These are phyloP conservation scores for Ogataea dorogensis DNA, from an alignment of 805 yeast genomes.

Conservation along the genomic window DNA sequence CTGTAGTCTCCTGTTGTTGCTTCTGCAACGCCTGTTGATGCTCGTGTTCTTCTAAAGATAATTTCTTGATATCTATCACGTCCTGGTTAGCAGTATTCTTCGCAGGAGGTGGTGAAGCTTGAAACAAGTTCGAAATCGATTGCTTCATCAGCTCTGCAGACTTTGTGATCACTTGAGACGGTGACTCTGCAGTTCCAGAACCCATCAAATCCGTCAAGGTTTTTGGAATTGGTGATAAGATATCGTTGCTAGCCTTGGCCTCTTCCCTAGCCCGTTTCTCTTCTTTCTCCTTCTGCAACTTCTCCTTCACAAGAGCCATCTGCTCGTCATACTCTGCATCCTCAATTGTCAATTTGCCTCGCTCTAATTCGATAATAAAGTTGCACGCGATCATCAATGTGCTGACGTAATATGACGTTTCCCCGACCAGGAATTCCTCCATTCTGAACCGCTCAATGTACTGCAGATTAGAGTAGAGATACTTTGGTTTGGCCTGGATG, in stretches of 20 bases:
- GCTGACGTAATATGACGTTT: slow-evolving; percentile 85
- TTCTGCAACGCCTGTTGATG: slow-evolving; percentile 36
- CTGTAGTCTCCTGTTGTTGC: slow-evolving; percentile 46
- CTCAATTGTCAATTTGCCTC: slow-evolving; percentile 56
- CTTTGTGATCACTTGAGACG: slow-evolving; percentile 36
- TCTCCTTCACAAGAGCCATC: slow-evolving; percentile 42
- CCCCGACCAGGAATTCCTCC: slow-evolving; percentile 76
- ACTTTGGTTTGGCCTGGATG: slow-evolving; percentile 60
- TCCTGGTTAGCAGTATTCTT: slow-evolving; percentile 19
- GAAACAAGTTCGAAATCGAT: slow-evolving; percentile 27
- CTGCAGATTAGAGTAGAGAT: slow-evolving; percentile 72
- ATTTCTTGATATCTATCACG: slow-evolving; percentile 26
- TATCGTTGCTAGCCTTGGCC: slow-evolving; percentile 11
- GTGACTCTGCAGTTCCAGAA: slow-evolving; percentile 28
- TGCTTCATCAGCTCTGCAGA: slow-evolving; percentile 39
- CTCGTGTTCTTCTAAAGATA: slow-evolving; percentile 34
- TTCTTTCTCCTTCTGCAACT: slow-evolving; percentile 31
- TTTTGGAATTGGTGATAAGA: slow-evolving; percentile 27
- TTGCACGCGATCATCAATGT: slow-evolving; percentile 88
- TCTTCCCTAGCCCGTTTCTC: slow-evolving; percentile 18
- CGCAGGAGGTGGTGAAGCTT: slow-evolving; percentile 18
- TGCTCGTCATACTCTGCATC: slow-evolving; percentile 58
- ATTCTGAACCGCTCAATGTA: slow-evolving; percentile 85
- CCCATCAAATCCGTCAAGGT: slow-evolving; percentile 26
- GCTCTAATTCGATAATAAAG: slow-evolving; percentile 63